These are phyloP conservation scores for Yamadazyma insecticola DNA, from an alignment of 805 yeast species.

Conservation along the genomic window DNA sequence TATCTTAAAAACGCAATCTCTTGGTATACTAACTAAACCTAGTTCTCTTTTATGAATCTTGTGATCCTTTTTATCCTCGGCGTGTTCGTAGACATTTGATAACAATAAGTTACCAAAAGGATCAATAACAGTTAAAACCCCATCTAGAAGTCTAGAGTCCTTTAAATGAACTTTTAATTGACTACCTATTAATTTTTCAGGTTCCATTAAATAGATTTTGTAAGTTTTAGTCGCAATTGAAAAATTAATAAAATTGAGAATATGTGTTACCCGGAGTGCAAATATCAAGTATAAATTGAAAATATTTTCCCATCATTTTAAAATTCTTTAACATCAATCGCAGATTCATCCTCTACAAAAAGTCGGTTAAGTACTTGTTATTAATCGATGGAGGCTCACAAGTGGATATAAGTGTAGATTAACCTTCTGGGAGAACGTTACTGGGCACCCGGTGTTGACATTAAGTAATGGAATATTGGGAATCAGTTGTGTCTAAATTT, in stretches of 20 bases:
- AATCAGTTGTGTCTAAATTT: constrained; percentile 42
- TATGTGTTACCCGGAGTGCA: no score
- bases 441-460: constrained; percentile 46
- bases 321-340: constrained; percentile 31
- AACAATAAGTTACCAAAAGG: constrained; percentile 40
- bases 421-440: constrained; percentile 40
- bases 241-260: no score
- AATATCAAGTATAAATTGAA: constrained; percentile 3
- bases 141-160: constrained; percentile 32
- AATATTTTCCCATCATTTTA: constrained; percentile 3
- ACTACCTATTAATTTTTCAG: constrained; percentile 28
- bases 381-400: constrained; percentile 13
- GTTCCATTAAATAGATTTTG: no score
- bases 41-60: constrained; percentile 29
- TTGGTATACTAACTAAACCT: constrained; percentile 54
- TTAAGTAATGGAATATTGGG: constrained; percentile 36
- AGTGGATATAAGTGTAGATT: constrained; percentile 34
- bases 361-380: background rate
- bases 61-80: constrained; percentile 13
- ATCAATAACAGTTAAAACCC: constrained; percentile 36
- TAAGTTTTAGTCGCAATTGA: no score
- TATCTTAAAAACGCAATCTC: constrained; percentile 28
- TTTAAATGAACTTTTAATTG: constrained; percentile 21
- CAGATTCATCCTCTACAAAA: constrained; percentile 24
- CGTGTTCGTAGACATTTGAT: constrained; percentile 30